Conservation (phyloP, 768 basidiomycete genomes). For the Strobilomyces dryophilus region DNA sequence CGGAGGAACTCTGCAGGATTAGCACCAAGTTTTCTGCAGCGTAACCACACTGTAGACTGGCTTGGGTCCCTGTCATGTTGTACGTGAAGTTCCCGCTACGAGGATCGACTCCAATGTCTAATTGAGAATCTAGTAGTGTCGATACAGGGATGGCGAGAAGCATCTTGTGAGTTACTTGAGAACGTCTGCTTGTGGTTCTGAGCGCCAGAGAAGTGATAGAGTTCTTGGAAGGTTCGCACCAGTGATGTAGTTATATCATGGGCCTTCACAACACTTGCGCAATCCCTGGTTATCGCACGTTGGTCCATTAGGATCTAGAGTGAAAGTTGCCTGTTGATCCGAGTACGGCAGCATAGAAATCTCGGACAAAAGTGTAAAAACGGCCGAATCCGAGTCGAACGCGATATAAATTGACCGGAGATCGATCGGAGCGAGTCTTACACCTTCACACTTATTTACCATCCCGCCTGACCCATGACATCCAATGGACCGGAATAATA, state of each 20-base stretch:
- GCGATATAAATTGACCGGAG: neutral
- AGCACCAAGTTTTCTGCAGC: neutral
- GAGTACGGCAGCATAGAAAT: neutral
- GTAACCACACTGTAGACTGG: neutral
- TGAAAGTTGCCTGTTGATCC: neutral
- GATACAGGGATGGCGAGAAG: neutral
- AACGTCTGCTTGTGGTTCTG: neutral
- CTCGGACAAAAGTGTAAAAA: neutral
- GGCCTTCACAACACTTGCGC: neutral
- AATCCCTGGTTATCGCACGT: neutral
- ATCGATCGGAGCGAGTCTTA: neutral
- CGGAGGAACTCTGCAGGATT: neutral
- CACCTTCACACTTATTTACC: too few relatives aligned
- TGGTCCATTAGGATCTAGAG: neutral
- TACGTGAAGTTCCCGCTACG: neutral
- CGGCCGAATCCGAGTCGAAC: neutral
- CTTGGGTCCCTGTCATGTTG: neutral
- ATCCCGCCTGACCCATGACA: too few relatives aligned
- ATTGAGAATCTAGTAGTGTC: neutral
- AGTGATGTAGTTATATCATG: neutral
- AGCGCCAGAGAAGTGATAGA: neutral
- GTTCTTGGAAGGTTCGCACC: neutral
- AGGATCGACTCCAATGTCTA: neutral
- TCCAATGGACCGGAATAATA: too few relatives aligned
- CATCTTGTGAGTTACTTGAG: neutral